Evolutionary conservation across 495 filamentous ascomycete species (phyloP).

Genomic region (Xylaria venustula): DNA sequence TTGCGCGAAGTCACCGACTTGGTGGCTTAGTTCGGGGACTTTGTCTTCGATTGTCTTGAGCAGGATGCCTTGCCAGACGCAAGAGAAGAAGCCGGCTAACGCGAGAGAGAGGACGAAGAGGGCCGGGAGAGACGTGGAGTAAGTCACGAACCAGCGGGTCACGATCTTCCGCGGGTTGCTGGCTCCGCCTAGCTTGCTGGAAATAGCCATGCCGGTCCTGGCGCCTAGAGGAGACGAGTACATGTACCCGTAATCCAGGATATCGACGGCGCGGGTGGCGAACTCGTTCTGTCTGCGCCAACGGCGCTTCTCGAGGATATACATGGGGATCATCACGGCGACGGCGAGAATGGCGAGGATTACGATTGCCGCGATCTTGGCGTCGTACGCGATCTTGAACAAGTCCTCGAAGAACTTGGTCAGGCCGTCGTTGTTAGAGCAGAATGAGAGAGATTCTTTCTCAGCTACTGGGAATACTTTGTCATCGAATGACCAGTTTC

Average conservation of each 20-base stretch:
- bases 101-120: conserved; percentile 85
- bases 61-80: conserved; percentile 80
- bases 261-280: conserved; percentile 70
- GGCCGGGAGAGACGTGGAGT: conserved; percentile 79
- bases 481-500: conserved; percentile 72
- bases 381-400: conserved; percentile 55
- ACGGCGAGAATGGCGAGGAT: conserved; percentile 68
- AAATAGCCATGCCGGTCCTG: conserved; percentile 66
- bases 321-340: conserved; percentile 72
- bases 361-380: conserved; percentile 71
- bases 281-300: conserved; percentile 67
- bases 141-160: conserved; percentile 81
- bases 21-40: conserved; percentile 67
- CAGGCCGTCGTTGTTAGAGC: conserved; percentile 79
- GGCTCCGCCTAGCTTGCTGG: conserved; percentile 65
- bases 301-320: conserved; percentile 73
- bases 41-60: conserved; percentile 70
- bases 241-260: conserved; percentile 88
- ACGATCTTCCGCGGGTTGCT: conserved; percentile 55
- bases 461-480: conserved; percentile 73
- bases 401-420: conserved; percentile 81
- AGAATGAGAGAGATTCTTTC: conserved; percentile 83
- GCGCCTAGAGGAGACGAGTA: conserved; percentile 75
- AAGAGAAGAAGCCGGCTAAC: conserved; percentile 79
- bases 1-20: conserved; percentile 81